A percentile compares a stretch with the other conserved stretches of the same genome.
phyloP scores from a whole-genome alignment of 2,329 filamentous ascomycete species.

The Colletotrichum cuscutae region DNA sequence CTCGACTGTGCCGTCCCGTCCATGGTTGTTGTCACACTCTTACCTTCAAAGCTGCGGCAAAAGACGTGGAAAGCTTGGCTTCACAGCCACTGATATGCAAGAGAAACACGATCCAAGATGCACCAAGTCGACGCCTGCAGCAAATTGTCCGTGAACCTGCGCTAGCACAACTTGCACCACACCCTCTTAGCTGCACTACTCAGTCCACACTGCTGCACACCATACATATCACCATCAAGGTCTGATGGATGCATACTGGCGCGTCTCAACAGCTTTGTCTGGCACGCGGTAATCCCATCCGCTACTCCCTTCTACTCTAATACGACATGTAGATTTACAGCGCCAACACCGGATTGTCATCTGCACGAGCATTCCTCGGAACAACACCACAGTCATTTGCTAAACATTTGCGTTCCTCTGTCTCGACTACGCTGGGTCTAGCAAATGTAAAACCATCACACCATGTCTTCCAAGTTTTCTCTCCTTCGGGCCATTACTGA shows the following conservation, averaged over 20 bases:
- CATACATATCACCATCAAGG: neutral
- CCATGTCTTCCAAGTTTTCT: neutral
- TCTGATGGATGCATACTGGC: neutral
- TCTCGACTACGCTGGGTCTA: neutral
- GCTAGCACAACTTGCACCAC: slow-evolving; percentile 27
- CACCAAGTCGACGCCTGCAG: slow-evolving; percentile 24
- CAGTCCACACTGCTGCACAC: neutral
- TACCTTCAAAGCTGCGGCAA: neutral
- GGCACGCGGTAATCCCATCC: neutral
- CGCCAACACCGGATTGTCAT: neutral
- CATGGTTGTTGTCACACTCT: slow-evolving; percentile 1
- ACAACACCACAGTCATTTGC: neutral
- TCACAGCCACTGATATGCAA: slow-evolving; percentile 9
- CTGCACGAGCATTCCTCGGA: slow-evolving; percentile 21
- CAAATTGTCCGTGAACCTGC: slow-evolving; percentile 30
- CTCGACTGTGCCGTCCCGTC: neutral
- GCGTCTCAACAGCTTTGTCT: slow-evolving; percentile 2
- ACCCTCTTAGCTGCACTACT: slow-evolving; percentile 13
- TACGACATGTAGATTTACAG: neutral
- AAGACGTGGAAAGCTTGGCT: neutral
- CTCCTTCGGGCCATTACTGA: neutral
- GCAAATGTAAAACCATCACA: neutral
- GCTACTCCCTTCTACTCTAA: neutral
- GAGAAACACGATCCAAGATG: slow-evolving; percentile 4
- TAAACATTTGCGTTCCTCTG: neutral